A percentile compares a stretch with the other conserved stretches of the same genome.
Conservation (phyloP, 192 early-diverging fungal species). For the Backusella sp. region DNA sequence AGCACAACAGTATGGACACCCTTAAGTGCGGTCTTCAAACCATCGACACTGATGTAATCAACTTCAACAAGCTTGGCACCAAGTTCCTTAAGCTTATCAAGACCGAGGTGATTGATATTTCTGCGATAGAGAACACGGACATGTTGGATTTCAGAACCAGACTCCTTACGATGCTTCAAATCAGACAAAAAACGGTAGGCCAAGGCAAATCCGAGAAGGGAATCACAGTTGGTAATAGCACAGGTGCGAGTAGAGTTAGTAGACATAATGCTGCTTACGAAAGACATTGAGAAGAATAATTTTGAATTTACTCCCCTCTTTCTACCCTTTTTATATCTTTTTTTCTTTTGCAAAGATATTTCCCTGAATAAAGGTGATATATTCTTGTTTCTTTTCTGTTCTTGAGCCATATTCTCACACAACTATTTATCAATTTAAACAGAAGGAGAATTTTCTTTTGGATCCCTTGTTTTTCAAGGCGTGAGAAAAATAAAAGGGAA, state of each 20-base stretch:
- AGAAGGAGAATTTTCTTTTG: not conserved
- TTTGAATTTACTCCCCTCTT: not conserved
- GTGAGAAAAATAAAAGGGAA: not conserved
- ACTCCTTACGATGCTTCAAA: not conserved
- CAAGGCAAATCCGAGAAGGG: constrained; percentile 27
- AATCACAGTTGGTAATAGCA: constrained; percentile 30
- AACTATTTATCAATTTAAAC: not conserved
- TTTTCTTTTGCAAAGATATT: not conserved
- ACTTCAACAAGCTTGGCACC: constrained; percentile 21
- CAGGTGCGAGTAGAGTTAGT: not conserved
- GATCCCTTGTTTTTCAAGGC: not conserved
- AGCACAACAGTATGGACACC: constrained; percentile 9
- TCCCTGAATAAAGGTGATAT: not conserved
- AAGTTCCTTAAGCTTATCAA: constrained; percentile 16
- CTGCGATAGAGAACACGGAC: constrained; percentile 25
- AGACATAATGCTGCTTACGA: not conserved
- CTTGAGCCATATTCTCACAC: not conserved
- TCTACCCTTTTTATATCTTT: not conserved
- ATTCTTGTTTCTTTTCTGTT: not conserved
- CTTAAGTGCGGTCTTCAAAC: constrained; percentile 10
- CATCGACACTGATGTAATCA: constrained; percentile 10
- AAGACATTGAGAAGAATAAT: not conserved
- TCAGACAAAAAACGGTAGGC: constrained; percentile 14
- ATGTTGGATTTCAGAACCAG: not conserved
- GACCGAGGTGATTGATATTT: constrained; percentile 3